A percentile compares a stretch with the other conserved stretches of the same genome.
Conservation (phyloP, 2,329 filamentous ascomycete species). For the Trichoderma semiorbis region DNA sequence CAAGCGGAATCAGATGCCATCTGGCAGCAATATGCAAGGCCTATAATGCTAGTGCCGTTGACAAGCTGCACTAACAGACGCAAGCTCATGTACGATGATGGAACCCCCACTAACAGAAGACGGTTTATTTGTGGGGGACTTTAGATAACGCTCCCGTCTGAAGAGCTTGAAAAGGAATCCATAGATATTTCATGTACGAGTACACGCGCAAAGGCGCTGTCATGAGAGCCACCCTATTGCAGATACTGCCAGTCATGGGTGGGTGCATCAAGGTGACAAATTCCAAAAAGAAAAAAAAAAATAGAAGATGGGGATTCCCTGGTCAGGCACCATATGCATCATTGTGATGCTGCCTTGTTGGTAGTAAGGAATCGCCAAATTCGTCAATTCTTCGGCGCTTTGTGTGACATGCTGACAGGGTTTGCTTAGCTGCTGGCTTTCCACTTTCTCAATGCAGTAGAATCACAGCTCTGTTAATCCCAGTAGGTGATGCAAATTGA, state of each 20-base stretch:
- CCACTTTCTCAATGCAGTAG: not conserved
- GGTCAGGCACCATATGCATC: not conserved
- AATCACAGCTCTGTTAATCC: not conserved
- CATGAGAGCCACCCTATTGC: not conserved
- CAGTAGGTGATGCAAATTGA: not conserved
- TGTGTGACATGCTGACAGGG: not conserved
- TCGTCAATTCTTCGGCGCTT: not conserved
- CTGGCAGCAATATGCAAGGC: conserved; percentile 9
- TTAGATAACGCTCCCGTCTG: not conserved
- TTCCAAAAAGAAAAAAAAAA: not conserved
- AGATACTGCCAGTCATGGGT: not conserved
- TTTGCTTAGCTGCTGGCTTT: not conserved
- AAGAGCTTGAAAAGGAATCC: not conserved
- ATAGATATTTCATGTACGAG: not conserved
- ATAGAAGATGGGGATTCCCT: not conserved
- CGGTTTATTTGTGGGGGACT: not conserved
- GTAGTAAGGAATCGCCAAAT: not conserved
- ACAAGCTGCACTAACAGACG: not conserved
- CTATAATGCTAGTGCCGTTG: not conserved
- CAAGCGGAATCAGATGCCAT: not conserved
- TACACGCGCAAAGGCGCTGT: no score
- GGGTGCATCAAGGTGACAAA: not conserved
- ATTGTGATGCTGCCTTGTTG: not conserved
- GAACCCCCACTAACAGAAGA: not conserved
- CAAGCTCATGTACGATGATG: conserved; percentile 8